Evolutionary conservation across 805 yeast species (phyloP), one percentile per base, ranked within the genome.

Genomic region (Yarrowia sp.): DNA sequence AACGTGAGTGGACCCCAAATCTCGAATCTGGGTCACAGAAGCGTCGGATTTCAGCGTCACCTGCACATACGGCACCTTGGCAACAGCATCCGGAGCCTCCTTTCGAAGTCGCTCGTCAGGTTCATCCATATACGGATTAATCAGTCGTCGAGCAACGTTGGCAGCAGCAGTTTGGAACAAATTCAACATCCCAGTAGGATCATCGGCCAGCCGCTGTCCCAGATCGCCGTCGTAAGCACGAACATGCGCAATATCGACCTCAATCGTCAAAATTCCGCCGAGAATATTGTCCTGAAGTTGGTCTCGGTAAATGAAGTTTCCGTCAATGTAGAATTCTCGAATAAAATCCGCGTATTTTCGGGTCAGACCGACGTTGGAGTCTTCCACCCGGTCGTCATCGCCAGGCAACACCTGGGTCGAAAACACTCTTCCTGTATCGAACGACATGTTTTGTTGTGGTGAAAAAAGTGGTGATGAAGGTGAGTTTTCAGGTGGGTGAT

Each of bases 171-270:
- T 82, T 75, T 92, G 97, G 71, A 92, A 91, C 41, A 91, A 75
- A 3, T 97, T 96, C 35, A 92, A 85, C 81, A 90, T 85, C 59
- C 90, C 97, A 1, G 88, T 80, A 3, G 99, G 98, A 71, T 89
- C 92, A 71, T 92, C 97, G 66, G 86, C 77, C 67, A 95, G 80
- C 68, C 85, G 85, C 75, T 92, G 93, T 73, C 91, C 92, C 62
- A 95, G 80, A 70, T 90, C 96, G 72, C 91, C 98, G 72, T 91
- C 90, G 78, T 85, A 95, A 9, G 91, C 87, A 65, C 93, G 88
- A 66, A 95, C 78, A 73, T 95, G 97, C 64, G 88, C 96, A 54
- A 90, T 81, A 68, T 89, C 85, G 11, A 95, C 96, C 2, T 84
- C 83, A 61, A 95, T 76, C 43, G 81, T 83, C 76, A 85, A 92